Evolutionary conservation across 129 eudicot genomes (phyloP).

Genomic region (Tagetes erecta): DNA sequence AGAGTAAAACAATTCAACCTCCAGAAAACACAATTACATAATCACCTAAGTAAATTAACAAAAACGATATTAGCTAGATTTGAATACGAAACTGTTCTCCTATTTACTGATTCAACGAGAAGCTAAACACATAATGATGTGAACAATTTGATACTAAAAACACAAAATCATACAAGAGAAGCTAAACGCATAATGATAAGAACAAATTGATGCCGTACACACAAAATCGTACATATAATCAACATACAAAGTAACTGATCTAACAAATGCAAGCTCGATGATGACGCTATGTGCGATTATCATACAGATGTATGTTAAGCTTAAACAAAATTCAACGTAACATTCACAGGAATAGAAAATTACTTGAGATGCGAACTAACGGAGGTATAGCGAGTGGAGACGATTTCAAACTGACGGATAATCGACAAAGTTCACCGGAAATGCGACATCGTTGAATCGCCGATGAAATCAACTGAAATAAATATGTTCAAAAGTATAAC

Average conservation of each 20-base stretch:
- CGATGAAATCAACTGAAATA: conserved; percentile 56
- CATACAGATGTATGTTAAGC: not conserved
- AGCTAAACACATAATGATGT: not conserved
- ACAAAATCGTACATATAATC: conserved; percentile 11
- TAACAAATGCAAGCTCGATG: not conserved
- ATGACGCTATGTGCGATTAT: not conserved
- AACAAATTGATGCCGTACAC: not conserved
- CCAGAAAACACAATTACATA: not conserved
- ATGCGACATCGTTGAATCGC: conserved; percentile 79
- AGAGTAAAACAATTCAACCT: conserved; percentile 6
- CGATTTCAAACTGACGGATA: conserved; percentile 57
- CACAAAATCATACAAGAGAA: conserved; percentile 12
- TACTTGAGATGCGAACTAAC: conserved; percentile 62
- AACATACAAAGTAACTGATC: conserved; percentile 11
- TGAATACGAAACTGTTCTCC: conserved; percentile 4
- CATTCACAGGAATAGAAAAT: conserved; percentile 8
- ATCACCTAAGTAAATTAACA: not conserved
- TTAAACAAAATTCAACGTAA: conserved; percentile 1
- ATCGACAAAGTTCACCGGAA: conserved; percentile 69
- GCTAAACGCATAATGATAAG: not conserved
- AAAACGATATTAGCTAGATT: conserved; percentile 10
- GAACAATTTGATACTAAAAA: not conserved
- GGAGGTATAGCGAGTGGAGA: conserved; percentile 40
- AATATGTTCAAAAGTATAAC: not conserved
- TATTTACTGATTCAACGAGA: not conserved